Conservation (phyloP, 345 rosid genomes). For the Ceriops zippeliana region DNA sequence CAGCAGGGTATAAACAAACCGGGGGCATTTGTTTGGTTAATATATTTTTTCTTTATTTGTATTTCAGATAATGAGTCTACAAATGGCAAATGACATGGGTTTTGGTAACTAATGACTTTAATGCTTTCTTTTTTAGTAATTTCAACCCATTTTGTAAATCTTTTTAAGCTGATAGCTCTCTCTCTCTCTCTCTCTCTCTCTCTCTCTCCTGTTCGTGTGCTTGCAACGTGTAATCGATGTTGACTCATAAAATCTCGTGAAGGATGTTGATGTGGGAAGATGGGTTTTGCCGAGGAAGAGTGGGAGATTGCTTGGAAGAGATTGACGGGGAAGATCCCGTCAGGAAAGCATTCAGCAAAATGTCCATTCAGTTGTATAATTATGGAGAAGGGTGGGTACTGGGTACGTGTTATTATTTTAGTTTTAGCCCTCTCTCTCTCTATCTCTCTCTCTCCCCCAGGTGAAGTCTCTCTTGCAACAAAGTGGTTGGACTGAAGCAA, state of each 20-base stretch:
- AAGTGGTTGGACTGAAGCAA: background rate
- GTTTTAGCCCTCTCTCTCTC: background rate
- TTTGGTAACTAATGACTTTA: no score
- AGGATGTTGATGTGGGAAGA: conserved; percentile 99
- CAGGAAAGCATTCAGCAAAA: conserved; percentile 98
- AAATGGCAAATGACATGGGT: no score
- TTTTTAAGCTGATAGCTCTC: no score
- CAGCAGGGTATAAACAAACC: no score
- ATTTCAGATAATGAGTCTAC: no score
- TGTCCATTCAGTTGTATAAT: conserved; percentile 99
- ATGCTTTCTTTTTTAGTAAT: no score
- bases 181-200: no score
- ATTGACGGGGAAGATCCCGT: conserved; percentile 92
- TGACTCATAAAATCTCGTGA: conserved; percentile 10
- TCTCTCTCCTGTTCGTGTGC: no score
- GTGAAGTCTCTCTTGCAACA: background rate
- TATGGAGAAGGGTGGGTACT: conserved; percentile 99
- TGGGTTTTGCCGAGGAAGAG: conserved; percentile 87
- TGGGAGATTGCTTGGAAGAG: conserved; percentile 74
- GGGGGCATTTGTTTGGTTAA: no score
- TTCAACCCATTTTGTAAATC: no score
- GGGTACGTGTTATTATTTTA: conserved; percentile 68
- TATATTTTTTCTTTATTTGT: no score
- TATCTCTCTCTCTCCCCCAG: background rate
- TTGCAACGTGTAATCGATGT: no score